These are phyloP conservation scores for Pestalotiopsis sp. DNA, from an alignment of 2,329 filamentous ascomycete species.

Conservation along the genomic window DNA sequence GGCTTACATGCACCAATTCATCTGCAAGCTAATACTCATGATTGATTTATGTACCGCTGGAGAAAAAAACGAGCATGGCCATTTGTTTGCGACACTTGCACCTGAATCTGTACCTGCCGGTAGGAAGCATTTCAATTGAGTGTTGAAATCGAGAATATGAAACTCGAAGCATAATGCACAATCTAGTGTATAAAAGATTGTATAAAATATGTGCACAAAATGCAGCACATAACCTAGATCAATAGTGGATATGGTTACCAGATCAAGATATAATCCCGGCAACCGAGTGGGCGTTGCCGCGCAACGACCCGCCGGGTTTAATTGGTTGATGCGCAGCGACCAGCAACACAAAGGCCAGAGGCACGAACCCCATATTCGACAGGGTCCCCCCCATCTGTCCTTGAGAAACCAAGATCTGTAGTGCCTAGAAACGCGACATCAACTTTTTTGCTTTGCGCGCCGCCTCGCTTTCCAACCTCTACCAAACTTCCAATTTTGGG, in stretches of 20 bases:
- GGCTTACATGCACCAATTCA: no score
- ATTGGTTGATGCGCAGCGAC: slow-evolving; percentile 6
- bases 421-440: slow-evolving; percentile 26
- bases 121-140: no score
- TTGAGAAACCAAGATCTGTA: background rate
- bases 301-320: background rate
- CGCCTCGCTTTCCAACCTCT: slow-evolving; percentile 38
- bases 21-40: no score
- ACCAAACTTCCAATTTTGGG: slow-evolving; percentile 33
- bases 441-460: slow-evolving; percentile 34
- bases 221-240: background rate
- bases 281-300: slow-evolving; percentile 5
- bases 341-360: slow-evolving; percentile 4
- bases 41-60: no score
- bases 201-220: background rate
- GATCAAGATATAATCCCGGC: background rate
- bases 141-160: background rate
- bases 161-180: background rate
- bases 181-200: background rate
- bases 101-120: no score
- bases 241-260: background rate
- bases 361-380: slow-evolving; percentile 6
- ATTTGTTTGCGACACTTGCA: no score
- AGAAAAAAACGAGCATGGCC: no score
- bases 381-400: slow-evolving; percentile 11